Evolutionary conservation across 2,329 filamentous ascomycete genomes (phyloP), one percentile per base, ranked within the genome.

Genomic region (Fusarium palustre): DNA sequence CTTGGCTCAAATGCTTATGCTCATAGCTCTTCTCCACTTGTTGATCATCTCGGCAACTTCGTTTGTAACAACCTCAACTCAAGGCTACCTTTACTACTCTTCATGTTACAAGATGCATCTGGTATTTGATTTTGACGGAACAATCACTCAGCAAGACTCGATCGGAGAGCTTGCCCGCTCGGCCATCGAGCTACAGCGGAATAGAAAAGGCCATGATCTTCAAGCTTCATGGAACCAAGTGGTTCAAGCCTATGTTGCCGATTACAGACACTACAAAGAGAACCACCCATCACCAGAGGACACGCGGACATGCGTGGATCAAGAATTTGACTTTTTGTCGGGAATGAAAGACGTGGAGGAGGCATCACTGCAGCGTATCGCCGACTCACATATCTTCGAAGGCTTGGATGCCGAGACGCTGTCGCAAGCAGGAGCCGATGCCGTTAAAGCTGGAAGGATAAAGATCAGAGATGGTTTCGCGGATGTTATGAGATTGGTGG

Each of bases 41-140:
- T 54, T 57, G 20, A 57, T 42, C 28, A 46, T 55, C 34, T 46
- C n/a, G 22, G 36, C 36, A 45, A 45, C 53, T 39, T 46, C 57
- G 34, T 49, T 38, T 55, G 43, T 28, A 42, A 53, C 55, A 25
- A 50, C 34, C 25, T 38, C 39, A 41, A n/a, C 34, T 50, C 48
- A 36, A 43, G 30, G 50, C 36, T 36, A 33, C 7, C 34, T 54
- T 30, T 41, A 30, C 12, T 41, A 39, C 13, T 28, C 25, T 31
- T 55, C 42, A 28, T 66, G 56, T 13, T 47, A 42, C 59, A 54
- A 54, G 20, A 79, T 84, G 81, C 79, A 81, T 65, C 78, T 89
- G 41, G 75, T 88, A 36, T 80, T 89, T 22, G 87, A 89, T 72
- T 89, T 89, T 74, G 87, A 89, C 76, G 85, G 85, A 63, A 89